Conservation (phyloP, 108 stramenopile genomes). For the Nitzschia palea region DNA sequence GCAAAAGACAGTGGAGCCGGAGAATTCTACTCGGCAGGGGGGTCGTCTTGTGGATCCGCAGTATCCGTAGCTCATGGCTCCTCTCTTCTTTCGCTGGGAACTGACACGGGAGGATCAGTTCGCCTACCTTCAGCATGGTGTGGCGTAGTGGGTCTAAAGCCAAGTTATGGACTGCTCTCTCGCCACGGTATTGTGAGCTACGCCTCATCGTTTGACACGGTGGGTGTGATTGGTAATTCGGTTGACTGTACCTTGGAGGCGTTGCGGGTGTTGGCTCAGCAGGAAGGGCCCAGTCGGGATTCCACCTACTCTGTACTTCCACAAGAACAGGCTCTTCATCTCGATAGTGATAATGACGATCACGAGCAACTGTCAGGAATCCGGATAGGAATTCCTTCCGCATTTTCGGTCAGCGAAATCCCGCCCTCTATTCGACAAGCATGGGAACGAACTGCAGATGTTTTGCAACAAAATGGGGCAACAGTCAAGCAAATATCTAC, state of each 20-base stretch:
- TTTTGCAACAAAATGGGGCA: slow-evolving; percentile 52
- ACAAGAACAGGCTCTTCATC: background rate
- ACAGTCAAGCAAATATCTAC: slow-evolving; percentile 53
- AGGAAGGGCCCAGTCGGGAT: slow-evolving; percentile 43
- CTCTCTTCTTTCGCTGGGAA: slow-evolving; percentile 84
- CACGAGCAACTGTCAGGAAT: slow-evolving; percentile 47
- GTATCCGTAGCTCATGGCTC: slow-evolving; percentile 90
- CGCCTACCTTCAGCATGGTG: slow-evolving; percentile 96
- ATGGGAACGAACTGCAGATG: slow-evolving; percentile 57
- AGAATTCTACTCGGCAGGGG: slow-evolving; percentile 66
- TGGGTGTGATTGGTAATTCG: slow-evolving; percentile 79
- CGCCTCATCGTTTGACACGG: slow-evolving; percentile 92
- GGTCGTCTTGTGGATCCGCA: slow-evolving; percentile 91
- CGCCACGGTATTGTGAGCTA: slow-evolving; percentile 95
- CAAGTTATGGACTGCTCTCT: slow-evolving; percentile 89
- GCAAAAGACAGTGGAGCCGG: slow-evolving; percentile 22
- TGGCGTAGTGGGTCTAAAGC: slow-evolving; percentile 94
- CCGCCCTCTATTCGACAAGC: slow-evolving; percentile 49
- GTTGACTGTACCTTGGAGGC: slow-evolving; percentile 60
- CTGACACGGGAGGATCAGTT: slow-evolving; percentile 97
- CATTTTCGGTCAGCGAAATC: slow-evolving; percentile 78
- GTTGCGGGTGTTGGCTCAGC: slow-evolving; percentile 46
- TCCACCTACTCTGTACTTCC: slow-evolving; percentile 41
- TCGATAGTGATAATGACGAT: background rate
- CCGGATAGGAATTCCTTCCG: slow-evolving; percentile 79